phyloP scores from a whole-genome alignment of 2,329 filamentous ascomycete genomes.

The Epichloe aotearoae region DNA sequence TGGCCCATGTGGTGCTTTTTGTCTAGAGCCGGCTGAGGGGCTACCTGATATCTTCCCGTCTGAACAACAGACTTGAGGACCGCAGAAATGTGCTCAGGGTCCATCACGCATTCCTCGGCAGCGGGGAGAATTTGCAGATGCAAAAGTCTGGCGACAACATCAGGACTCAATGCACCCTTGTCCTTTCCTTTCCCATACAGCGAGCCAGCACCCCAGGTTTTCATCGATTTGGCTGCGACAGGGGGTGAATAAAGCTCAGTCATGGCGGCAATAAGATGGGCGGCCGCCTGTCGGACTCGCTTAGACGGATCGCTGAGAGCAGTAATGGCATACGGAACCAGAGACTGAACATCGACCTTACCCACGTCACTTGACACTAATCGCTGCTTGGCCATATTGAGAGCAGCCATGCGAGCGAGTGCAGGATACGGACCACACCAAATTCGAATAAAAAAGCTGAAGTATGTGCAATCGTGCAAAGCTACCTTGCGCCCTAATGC shows the following conservation, averaged over 20 bases:
- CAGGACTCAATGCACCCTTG: constrained; percentile 41
- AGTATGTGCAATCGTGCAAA: constrained; percentile 49
- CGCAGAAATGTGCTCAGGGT: constrained; percentile 55
- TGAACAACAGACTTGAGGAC: constrained; percentile 36
- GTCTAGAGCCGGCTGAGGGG: constrained; percentile 27
- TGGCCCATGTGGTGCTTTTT: constrained; percentile 44
- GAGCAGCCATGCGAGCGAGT: constrained; percentile 52
- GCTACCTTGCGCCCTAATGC: constrained; percentile 42
- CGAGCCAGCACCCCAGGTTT: constrained; percentile 45
- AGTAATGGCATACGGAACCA: constrained; percentile 70
- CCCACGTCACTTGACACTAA: constrained; percentile 37
- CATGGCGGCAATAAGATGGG: constrained; percentile 49
- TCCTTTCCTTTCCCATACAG: constrained; percentile 46
- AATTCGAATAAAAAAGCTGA: constrained; percentile 63
- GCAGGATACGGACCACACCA: constrained; percentile 62
- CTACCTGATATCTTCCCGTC: constrained; percentile 25
- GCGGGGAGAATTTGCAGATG: constrained; percentile 56
- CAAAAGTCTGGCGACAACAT: constrained; percentile 48
- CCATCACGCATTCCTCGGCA: constrained; percentile 77
- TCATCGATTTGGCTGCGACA: constrained; percentile 24
- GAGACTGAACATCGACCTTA: constrained; percentile 56
- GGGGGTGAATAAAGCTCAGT: constrained; percentile 31
- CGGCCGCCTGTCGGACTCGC: constrained; percentile 63
- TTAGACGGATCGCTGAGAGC: constrained; percentile 65
- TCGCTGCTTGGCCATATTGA: constrained; percentile 48